Evolutionary conservation across 1,139 yeast genomes (phyloP).

Genomic region (Saccharomyces pastorianus): DNA sequence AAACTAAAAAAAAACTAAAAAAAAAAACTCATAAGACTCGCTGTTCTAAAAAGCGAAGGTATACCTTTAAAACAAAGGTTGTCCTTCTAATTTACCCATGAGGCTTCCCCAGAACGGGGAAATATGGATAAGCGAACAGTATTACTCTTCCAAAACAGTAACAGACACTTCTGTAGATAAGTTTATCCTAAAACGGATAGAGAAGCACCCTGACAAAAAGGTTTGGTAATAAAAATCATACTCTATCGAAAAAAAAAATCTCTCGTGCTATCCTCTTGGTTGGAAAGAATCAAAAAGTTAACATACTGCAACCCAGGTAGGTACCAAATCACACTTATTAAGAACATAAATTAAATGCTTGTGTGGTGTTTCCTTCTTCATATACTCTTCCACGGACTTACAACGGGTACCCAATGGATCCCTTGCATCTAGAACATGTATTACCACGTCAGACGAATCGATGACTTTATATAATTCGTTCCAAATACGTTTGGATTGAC

Average conservation of each 20-base stretch:
- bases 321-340: slow-evolving; percentile 96
- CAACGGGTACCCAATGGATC: slow-evolving; percentile 96
- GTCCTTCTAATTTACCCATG: slow-evolving; percentile 14
- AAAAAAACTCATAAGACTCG: slow-evolving; percentile 48
- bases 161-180: slow-evolving; percentile 58
- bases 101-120: slow-evolving; percentile 33
- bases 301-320: slow-evolving; percentile 99
- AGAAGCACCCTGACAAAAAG: slow-evolving; percentile 60
- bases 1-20: slow-evolving; percentile 1
- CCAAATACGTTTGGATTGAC: slow-evolving; percentile 98
- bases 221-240: slow-evolving; percentile 29
- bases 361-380: slow-evolving; percentile 90
- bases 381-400: slow-evolving; percentile 85
- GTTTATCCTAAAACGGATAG: slow-evolving; percentile 5
- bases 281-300: slow-evolving; percentile 16
- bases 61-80: slow-evolving; percentile 23
- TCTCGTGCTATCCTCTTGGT: slow-evolving; percentile 1
- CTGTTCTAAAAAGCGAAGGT: slow-evolving; percentile 19
- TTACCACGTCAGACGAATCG: slow-evolving; percentile 94
- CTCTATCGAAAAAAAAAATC: slow-evolving; percentile 7
- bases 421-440: slow-evolving; percentile 93
- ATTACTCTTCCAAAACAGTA: slow-evolving; percentile 90
- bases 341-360: slow-evolving; percentile 90
- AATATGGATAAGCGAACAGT: slow-evolving; percentile 45
- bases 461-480: slow-evolving; percentile 93